Base-by-base conservation (phyloP, 1,284 basidiomycete species). In the Coriolopsis trogii region DNA sequence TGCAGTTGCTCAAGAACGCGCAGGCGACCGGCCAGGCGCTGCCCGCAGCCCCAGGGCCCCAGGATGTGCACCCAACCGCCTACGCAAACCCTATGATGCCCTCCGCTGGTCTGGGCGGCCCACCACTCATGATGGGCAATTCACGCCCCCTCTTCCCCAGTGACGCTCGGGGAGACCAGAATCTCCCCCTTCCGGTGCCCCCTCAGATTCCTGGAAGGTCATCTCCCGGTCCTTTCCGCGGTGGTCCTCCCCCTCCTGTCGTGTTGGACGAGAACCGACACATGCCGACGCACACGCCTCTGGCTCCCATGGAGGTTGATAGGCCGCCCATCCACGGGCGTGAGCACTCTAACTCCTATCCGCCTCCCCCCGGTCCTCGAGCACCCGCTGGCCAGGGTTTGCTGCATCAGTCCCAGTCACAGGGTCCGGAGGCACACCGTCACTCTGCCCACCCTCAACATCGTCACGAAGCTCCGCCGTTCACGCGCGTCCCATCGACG, bases 41-140 rank as follows among this genome's bases (percentile, higher is more conserved):
- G 2, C 91, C 88, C 62, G 79, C 91, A 20, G 87, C 93, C 0
- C 95, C 95, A 20, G 85, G 87, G 1, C 95, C 95, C 2, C 91
- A 95, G 64, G 95, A 98, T 64, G 94, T 98, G 0, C 95, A 97
- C 61, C 94, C 94, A 0, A 95, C 94, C 1, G 93, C 93, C 10
- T 98, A 97, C 65, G 88, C 91, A 0, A 89, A 82, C 56, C 78
- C 84, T 0, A 79, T 85, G 20, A 81, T 87, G 10, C 82, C 85
- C 9, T 85, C 88, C 20, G 78, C 67, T 5, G 81, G 82, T 13
- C 70, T 87, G 10, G 73, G 71, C 13, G 85, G 85, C 0, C 85
- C 85, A 0, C 84, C 84, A 29, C 69, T 88, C 31, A 62, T 87
- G 29, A 80, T 85, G 56, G 73, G 75, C 0, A 51, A 58, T 46